phyloP scores from a whole-genome alignment of 2,329 filamentous ascomycete species.

The Rhynchosporium agropyri region DNA sequence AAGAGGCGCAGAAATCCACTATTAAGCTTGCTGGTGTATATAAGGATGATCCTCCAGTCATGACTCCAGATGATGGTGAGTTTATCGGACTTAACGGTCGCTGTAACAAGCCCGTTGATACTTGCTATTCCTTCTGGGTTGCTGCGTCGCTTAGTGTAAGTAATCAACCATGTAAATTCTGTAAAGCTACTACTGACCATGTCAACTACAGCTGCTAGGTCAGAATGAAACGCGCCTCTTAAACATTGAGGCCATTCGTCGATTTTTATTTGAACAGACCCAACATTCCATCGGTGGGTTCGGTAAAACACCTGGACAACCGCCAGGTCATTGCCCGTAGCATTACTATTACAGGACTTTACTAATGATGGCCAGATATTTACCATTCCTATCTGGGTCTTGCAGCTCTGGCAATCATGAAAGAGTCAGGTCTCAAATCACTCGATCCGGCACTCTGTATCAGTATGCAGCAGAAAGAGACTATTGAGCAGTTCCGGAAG shows the following conservation, averaged over 20 bases:
- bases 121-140: constrained; percentile 96
- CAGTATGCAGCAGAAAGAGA: constrained; percentile 59
- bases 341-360: not conserved
- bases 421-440: constrained; percentile 67
- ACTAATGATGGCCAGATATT: constrained; percentile 54
- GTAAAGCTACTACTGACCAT: constrained; percentile 20
- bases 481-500: constrained; percentile 46
- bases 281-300: constrained; percentile 86
- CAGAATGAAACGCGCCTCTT: constrained; percentile 55
- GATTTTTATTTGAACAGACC: constrained; percentile 81
- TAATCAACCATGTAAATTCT: not conserved
- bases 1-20: constrained; percentile 16
- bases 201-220: constrained; percentile 55
- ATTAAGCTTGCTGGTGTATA: constrained; percentile 27
- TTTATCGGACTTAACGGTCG: constrained; percentile 84
- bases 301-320: constrained; percentile 68
- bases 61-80: constrained; percentile 36
- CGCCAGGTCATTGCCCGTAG: constrained; percentile 56
- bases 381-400: constrained; percentile 90
- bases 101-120: constrained; percentile 89
- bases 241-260: constrained; percentile 61
- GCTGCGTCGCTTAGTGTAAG: constrained; percentile 61
- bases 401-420: constrained; percentile 74
- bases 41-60: constrained; percentile 37
- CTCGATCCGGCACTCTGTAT: constrained; percentile 80